Base-by-base conservation (phyloP, 129 eudicot species). In the Sambucus nigra region DNA sequence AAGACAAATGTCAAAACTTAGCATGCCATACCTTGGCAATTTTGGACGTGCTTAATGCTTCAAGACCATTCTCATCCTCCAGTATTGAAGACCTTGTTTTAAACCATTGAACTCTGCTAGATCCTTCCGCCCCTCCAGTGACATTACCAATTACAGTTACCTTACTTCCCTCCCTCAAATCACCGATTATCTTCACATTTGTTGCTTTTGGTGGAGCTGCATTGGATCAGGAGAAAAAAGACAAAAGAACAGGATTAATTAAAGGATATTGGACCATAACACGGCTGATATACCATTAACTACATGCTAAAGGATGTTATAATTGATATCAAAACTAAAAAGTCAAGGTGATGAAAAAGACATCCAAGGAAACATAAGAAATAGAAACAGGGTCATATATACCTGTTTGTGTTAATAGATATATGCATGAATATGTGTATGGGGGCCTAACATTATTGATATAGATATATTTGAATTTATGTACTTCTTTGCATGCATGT, bases 61-160 rank as follows among this genome's bases (percentile, higher is more conserved):
- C 99, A 28, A 85, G 81, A 69, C 59, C 76, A 52, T 74, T 74
- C 55, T 91, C 99, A 51, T 80, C 84, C 52, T 80, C 82, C 45
- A 91, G 77, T 19, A 63, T 18, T 41, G 81, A 55, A 33, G 72
- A 71, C 62, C 68, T 70, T 52, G 95, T 66, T 80, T 91, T 91
- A 68, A 91, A 91, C 99, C 99, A 91, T 65, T 91, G 99, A 50
- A 91, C 95, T 79, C 87, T 82, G 76, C 99, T 76, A 44, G 94
- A 76, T 49, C 82, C 87, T 80, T 91, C 99, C 26, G 91, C 77
- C 67, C 95, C 99, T 63, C 95, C 99, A 55, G 87, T 91, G 25
- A 91, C 91, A 60, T 48, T 74, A 62, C 87, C 88, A 8, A 84
- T 79, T 53, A 77, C 95, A 28, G 94, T 75, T 44, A 91, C 66